Conservation (phyloP, 495 filamentous ascomycete genomes). For the Tetracladium marchalianum region DNA sequence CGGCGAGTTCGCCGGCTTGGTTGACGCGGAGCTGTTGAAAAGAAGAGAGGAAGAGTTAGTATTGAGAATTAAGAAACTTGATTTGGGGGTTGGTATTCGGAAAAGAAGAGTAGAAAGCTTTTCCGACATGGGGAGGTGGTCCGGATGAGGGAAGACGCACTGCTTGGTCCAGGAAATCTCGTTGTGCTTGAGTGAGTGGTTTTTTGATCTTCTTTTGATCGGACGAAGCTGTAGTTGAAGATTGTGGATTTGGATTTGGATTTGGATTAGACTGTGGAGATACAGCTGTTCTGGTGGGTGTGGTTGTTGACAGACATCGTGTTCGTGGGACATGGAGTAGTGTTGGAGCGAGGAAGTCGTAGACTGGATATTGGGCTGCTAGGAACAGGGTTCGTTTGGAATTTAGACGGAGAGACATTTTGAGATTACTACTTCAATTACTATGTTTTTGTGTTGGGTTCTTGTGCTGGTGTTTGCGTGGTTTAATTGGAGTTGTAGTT, state of each 20-base stretch:
- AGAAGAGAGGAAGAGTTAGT: slow-evolving; percentile 1
- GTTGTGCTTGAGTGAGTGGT: slow-evolving; percentile 59
- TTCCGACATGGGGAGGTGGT: slow-evolving; percentile 8
- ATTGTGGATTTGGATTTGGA: slow-evolving; percentile 2
- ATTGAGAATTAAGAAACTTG: slow-evolving; percentile 5
- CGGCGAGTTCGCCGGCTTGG: slow-evolving; percentile 82
- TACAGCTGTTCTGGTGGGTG: background rate
- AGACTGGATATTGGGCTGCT: slow-evolving; percentile 9
- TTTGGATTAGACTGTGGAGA: background rate
- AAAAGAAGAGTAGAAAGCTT: background rate
- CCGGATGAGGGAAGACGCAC: slow-evolving; percentile 27
- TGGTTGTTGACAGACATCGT: slow-evolving; percentile 7
- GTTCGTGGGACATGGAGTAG: slow-evolving; percentile 5
- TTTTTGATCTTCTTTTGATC: slow-evolving; percentile 24
- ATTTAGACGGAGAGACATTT: slow-evolving; percentile 6
- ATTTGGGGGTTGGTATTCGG: slow-evolving; percentile 1
- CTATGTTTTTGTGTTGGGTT: too few species aligned
- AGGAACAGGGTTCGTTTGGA: slow-evolving; percentile 1
- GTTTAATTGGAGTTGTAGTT: too few species aligned
- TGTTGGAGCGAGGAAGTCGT: slow-evolving; percentile 22
- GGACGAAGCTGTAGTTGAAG: slow-evolving; percentile 3
- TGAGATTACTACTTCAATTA: background rate
- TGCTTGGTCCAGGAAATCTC: slow-evolving; percentile 68
- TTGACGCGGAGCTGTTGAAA: slow-evolving; percentile 57
- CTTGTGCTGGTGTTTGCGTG: too few species aligned